phyloP scores from a whole-genome alignment of 176 grass and related monocot species.

The Carex myosuroides region DNA sequence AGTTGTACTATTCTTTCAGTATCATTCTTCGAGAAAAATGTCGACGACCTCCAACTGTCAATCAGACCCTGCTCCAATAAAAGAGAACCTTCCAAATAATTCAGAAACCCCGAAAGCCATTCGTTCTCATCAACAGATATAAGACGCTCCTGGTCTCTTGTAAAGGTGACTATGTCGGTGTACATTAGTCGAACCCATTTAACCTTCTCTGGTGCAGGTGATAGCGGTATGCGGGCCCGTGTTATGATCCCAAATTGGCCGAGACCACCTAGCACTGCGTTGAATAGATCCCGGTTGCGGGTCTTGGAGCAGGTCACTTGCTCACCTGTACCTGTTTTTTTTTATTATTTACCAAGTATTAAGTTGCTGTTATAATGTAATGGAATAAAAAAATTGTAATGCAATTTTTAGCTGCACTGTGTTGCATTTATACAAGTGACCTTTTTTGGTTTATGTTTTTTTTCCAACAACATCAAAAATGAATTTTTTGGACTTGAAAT shows the following conservation, averaged over 20 bases:
- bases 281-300: constrained; percentile 53
- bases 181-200: constrained; percentile 69
- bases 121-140: neutral
- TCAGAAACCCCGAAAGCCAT: constrained; percentile 20
- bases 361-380: neutral
- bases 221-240: constrained; percentile 53
- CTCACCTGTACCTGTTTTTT: constrained; percentile 47
- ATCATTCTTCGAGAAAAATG: constrained; percentile 54
- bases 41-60: constrained; percentile 29
- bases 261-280: constrained; percentile 62
- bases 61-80: constrained; percentile 40
- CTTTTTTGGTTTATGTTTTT: neutral
- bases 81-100: constrained; percentile 66
- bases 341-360: neutral
- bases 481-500: neutral
- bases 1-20: constrained; percentile 26
- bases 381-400: neutral
- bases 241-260: constrained; percentile 86
- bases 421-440: neutral
- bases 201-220: constrained; percentile 31
- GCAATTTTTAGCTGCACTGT: neutral
- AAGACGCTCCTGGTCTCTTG: constrained; percentile 60
- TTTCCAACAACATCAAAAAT: neutral
- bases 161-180: constrained; percentile 52
- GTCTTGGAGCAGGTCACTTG: constrained; percentile 60